These are phyloP conservation scores for Metschnikowia picachoensis DNA, from an alignment of 805 yeast genomes.

Conservation along the genomic window DNA sequence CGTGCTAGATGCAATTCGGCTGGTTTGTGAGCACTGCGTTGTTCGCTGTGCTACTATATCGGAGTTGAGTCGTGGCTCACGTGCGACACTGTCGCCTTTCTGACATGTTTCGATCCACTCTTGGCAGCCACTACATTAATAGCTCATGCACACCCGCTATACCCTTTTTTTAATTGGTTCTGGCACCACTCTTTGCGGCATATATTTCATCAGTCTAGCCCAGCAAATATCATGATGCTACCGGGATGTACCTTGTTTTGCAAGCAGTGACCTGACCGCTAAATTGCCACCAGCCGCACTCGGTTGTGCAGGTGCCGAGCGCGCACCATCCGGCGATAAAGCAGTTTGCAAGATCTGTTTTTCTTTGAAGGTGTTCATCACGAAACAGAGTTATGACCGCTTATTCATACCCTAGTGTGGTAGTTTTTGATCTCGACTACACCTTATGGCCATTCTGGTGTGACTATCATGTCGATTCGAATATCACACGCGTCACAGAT, in stretches of 20 bases:
- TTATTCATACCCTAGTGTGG: constrained; percentile 36
- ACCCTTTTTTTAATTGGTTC: background rate
- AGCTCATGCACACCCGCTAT: too few species aligned
- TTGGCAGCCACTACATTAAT: too few species aligned
- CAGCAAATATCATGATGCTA: too few species aligned
- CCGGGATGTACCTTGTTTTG: too few species aligned
- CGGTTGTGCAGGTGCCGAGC: background rate
- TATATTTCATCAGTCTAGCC: too few species aligned
- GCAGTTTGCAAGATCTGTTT: background rate
- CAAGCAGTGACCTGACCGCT: too few species aligned
- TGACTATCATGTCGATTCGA: constrained; percentile 65
- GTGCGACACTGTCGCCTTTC: too few species aligned
- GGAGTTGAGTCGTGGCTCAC: too few species aligned
- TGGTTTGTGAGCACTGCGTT: background rate
- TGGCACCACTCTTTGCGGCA: too few species aligned
- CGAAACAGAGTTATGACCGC: background rate
- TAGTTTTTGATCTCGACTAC: constrained; percentile 73
- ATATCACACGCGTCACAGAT: constrained; percentile 28
- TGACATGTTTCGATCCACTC: too few species aligned
- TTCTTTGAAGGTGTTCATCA: too few species aligned
- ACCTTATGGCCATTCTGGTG: constrained; percentile 86
- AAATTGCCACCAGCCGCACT: background rate
- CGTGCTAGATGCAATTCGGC: background rate
- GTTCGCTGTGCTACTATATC: background rate
- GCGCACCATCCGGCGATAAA: background rate